Evolutionary conservation across 2,329 filamentous ascomycete species (phyloP).

Genomic region (Colletotrichum sp.): DNA sequence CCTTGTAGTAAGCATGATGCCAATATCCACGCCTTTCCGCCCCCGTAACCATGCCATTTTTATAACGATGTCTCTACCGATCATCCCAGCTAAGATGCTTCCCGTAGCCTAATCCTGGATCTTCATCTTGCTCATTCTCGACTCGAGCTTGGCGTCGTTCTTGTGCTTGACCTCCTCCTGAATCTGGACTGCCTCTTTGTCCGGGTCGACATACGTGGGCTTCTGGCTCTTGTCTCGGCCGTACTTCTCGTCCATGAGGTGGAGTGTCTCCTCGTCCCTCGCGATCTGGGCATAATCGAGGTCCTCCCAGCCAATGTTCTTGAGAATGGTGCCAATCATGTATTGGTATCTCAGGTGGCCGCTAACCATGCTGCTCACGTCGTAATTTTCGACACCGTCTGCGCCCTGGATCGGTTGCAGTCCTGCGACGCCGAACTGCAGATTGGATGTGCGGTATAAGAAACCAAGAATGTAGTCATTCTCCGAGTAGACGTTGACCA

Average conservation of each 20-base stretch:
- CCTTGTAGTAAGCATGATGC: background rate
- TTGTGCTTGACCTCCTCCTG: conserved; percentile 29
- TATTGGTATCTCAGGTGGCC: conserved; percentile 76
- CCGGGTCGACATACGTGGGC: conserved; percentile 10
- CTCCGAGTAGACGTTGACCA: conserved; percentile 90
- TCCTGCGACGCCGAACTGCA: conserved; percentile 85
- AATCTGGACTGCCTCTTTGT: conserved; percentile 18
- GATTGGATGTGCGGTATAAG: conserved; percentile 81
- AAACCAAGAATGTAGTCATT: conserved; percentile 90
- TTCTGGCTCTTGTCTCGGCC: conserved; percentile 34
- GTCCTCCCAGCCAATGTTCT: conserved; percentile 72
- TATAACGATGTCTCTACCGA: conserved; percentile 10
- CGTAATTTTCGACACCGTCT: conserved; percentile 68
- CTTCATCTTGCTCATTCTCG: conserved; percentile 31
- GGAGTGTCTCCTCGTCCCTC: conserved; percentile 34
- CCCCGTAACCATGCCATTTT: background rate
- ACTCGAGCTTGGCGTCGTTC: conserved; percentile 22
- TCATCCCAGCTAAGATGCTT: conserved; percentile 18
- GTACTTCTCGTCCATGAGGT: conserved; percentile 38
- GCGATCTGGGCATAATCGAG: conserved; percentile 49
- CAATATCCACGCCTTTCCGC: background rate
- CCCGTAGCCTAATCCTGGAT: conserved; percentile 23
- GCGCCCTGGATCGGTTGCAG: conserved; percentile 76
- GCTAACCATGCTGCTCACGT: conserved; percentile 68
- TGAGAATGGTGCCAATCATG: conserved; percentile 69